Evolutionary conservation across 1,284 basidiomycete species (phyloP).

Genomic region (Cystobasidium sp.): DNA sequence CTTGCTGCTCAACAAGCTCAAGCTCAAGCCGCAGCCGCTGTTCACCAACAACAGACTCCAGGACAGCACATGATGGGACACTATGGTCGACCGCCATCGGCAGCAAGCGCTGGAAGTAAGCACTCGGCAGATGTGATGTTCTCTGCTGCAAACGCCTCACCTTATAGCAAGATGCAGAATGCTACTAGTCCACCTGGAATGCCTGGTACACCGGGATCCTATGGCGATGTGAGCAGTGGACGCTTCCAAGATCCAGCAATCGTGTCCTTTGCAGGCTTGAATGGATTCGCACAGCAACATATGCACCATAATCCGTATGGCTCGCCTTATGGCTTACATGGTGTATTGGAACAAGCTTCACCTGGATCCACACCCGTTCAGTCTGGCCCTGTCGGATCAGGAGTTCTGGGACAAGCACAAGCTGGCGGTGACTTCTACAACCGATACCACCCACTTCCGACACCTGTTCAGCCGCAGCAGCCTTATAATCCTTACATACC

Average conservation of each 20-base stretch:
- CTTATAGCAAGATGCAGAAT: slow-evolving; percentile 14
- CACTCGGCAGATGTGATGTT: slow-evolving; percentile 10
- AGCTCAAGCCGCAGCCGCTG: slow-evolving; percentile 12
- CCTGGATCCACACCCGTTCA: slow-evolving; percentile 1
- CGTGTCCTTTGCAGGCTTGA: slow-evolving; percentile 30
- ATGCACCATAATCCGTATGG: slow-evolving; percentile 39
- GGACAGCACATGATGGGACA: slow-evolving; percentile 8
- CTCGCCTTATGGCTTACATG: slow-evolving; percentile 11
- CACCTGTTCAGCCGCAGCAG: slow-evolving; percentile 38
- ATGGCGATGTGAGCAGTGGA: slow-evolving; percentile 11
- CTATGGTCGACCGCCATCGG: neutral
- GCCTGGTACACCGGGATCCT: slow-evolving; percentile 30
- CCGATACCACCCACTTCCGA: slow-evolving; percentile 40
- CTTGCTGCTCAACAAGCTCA: slow-evolving; percentile 40
- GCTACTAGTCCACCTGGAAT: slow-evolving; percentile 29
- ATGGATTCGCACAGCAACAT: slow-evolving; percentile 37
- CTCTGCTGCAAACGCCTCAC: neutral
- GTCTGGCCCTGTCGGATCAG: slow-evolving; percentile 7
- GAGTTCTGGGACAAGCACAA: slow-evolving; percentile 11
- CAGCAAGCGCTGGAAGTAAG: slow-evolving; percentile 12
- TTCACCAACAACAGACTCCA: slow-evolving; percentile 22
- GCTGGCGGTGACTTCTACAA: slow-evolving; percentile 35
- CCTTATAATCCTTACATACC: slow-evolving; percentile 40
- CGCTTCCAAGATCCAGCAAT: slow-evolving; percentile 44
- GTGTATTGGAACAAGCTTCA: slow-evolving; percentile 6